Conservation (phyloP, 75 land plant genomes). For the Selaginella moellendorffii region DNA sequence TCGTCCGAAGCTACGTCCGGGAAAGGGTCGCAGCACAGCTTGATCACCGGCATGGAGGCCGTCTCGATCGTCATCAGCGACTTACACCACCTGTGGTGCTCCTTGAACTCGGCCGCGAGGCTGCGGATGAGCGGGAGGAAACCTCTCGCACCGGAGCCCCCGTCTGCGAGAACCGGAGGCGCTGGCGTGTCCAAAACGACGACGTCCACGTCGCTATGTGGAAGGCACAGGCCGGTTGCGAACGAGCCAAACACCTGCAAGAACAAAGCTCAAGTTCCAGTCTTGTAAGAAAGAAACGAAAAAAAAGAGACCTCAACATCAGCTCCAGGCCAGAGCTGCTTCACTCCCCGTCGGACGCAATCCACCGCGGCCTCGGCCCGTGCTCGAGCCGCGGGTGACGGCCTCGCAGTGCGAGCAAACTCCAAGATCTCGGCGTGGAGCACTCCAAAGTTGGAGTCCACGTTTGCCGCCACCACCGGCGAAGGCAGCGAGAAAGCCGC, state of each 20-base stretch:
- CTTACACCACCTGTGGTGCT: constrained; percentile 25
- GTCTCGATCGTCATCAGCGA: constrained; percentile 21
- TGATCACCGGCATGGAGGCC: constrained; percentile 33
- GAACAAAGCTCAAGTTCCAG: background rate
- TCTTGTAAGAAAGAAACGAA: background rate
- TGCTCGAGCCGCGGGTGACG: constrained; percentile 17
- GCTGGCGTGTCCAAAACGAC: constrained; percentile 29
- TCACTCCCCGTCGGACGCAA: constrained; percentile 28
- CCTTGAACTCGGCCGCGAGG: constrained; percentile 19
- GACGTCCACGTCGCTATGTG: constrained; percentile 37
- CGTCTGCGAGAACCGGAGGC: constrained; percentile 12
- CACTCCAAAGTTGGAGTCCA: constrained; percentile 17
- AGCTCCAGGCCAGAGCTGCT: constrained; percentile 25
- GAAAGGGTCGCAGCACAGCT: constrained; percentile 20
- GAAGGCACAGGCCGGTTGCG: constrained; percentile 35
- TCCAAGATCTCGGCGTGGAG: constrained; percentile 29
- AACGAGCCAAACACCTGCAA: constrained; percentile 36
- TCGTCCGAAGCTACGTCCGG: background rate
- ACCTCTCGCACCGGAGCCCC: constrained; percentile 2
- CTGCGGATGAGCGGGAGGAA: constrained; percentile 19
- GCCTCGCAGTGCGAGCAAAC: constrained; percentile 27
- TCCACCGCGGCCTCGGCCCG: constrained; percentile 32
- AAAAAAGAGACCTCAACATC: constrained; percentile 29
- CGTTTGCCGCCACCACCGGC: constrained; percentile 12
- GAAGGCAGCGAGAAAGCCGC: constrained; percentile 12